Conservation (phyloP, 1,284 basidiomycete species). For the Vanrija humicola region DNA sequence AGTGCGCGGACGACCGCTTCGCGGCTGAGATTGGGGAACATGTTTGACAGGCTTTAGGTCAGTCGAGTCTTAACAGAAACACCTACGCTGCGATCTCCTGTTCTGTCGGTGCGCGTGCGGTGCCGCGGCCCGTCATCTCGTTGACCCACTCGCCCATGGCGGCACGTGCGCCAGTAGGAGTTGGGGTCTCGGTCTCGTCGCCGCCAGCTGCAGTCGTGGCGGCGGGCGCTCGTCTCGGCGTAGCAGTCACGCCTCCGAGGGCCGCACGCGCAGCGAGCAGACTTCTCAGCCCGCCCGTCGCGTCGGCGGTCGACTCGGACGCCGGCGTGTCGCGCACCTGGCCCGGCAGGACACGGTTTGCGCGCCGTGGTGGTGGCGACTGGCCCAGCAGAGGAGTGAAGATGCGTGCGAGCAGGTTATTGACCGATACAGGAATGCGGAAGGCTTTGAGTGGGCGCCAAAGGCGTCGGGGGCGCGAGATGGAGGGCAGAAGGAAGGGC, state of each 20-base stretch:
- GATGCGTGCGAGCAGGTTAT: slow-evolving; percentile 55
- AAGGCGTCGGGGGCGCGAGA: slow-evolving; percentile 27
- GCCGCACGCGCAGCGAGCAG: slow-evolving; percentile 17
- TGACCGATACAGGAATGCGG: slow-evolving; percentile 61
- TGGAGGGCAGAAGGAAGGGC: slow-evolving; percentile 47
- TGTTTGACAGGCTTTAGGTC: slow-evolving; percentile 58
- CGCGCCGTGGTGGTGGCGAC: slow-evolving; percentile 56
- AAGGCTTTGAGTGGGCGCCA: slow-evolving; percentile 59
- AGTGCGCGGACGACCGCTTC: slow-evolving; percentile 72
- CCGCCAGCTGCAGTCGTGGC: slow-evolving; percentile 1
- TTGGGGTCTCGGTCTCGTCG: slow-evolving; percentile 3
- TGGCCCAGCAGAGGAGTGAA: slow-evolving; percentile 64
- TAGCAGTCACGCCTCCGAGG: slow-evolving; percentile 5
- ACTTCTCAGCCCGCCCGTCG: slow-evolving; percentile 36
- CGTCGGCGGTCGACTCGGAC: not conserved
- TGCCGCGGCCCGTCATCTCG: slow-evolving; percentile 65
- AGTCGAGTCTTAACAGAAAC: not conserved
- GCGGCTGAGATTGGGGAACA: slow-evolving; percentile 76
- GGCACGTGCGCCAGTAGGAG: slow-evolving; percentile 45
- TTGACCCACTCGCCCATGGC: slow-evolving; percentile 75
- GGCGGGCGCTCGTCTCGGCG: not conserved
- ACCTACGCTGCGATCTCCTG: slow-evolving; percentile 59
- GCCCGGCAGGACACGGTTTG: slow-evolving; percentile 60
- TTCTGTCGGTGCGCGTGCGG: slow-evolving; percentile 64
- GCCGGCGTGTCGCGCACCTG: slow-evolving; percentile 30